A percentile compares a stretch with the other conserved stretches of the same genome.
phyloP scores from a whole-genome alignment of 805 yeast species.

The Yarrowia bubula region DNA sequence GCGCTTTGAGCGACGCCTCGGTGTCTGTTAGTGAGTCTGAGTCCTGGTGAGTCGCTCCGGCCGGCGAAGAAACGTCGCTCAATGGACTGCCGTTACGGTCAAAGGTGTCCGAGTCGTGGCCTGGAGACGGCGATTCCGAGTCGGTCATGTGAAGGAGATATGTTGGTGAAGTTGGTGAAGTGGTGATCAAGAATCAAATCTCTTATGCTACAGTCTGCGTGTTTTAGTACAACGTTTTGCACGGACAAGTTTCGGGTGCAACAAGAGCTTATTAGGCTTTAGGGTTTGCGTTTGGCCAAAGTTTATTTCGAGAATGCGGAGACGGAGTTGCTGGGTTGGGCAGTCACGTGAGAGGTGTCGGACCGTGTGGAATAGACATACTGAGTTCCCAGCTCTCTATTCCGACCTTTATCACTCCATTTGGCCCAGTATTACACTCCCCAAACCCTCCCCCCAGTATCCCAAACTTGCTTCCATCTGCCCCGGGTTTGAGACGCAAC shows the following conservation, averaged over 20 bases:
- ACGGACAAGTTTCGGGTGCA: conserved; percentile 27
- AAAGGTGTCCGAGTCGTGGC: conserved; percentile 26
- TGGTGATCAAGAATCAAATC: conserved; percentile 6
- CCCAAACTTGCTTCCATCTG: conserved; percentile 12
- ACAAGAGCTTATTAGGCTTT: conserved; percentile 11
- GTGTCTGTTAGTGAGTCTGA: conserved; percentile 2
- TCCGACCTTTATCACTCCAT: neutral
- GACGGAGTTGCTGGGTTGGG: neutral
- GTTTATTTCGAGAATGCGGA: neutral
- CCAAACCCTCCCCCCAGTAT: neutral
- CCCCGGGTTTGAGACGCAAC: conserved; percentile 24
- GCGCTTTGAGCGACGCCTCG: conserved; percentile 22
- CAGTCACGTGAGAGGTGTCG: neutral
- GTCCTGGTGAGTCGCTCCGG: neutral
- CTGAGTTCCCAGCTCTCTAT: neutral
- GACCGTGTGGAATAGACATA: neutral
- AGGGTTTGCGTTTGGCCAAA: conserved; percentile 1
- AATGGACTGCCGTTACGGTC: conserved; percentile 18
- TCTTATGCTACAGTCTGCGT: conserved; percentile 14
- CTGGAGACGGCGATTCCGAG: conserved; percentile 26
- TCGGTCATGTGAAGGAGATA: conserved; percentile 3
- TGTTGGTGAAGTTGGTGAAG: neutral
- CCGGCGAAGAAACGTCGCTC: conserved; percentile 13
- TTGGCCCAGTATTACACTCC: neutral
- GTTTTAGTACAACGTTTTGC: conserved; percentile 27